These are phyloP conservation scores for Pyrenophora seminiperda DNA, from an alignment of 2,329 filamentous ascomycete genomes.

Conservation along the genomic window DNA sequence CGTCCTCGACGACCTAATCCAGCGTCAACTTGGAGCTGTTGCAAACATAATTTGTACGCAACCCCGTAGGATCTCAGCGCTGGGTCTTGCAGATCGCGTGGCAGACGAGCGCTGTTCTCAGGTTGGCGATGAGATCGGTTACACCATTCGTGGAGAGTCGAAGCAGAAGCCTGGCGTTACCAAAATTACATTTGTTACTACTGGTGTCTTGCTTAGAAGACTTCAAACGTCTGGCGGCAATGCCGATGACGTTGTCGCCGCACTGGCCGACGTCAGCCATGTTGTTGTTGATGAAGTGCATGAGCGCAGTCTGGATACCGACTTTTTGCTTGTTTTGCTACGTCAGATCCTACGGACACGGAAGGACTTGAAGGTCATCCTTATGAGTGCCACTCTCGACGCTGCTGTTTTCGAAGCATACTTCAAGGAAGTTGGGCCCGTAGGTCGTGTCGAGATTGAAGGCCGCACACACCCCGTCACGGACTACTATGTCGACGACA, in stretches of 20 bases:
- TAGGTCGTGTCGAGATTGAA: conserved; percentile 83
- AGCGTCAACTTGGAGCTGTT: conserved; percentile 71
- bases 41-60: conserved; percentile 96
- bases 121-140: conserved; percentile 88
- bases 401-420: conserved; percentile 83
- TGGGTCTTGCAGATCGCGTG: conserved; percentile 92
- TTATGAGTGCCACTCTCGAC: conserved; percentile 97
- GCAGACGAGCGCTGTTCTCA: conserved; percentile 83
- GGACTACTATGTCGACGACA: conserved; percentile 88
- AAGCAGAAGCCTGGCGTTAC: conserved; percentile 72
- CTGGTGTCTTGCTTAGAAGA: conserved; percentile 85
- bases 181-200: conserved; percentile 94
- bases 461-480: conserved; percentile 89
- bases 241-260: conserved; percentile 77
- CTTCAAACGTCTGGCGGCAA: conserved; percentile 88
- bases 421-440: conserved; percentile 72
- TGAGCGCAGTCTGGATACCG: conserved; percentile 91
- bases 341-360: conserved; percentile 77
- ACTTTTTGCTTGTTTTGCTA: conserved; percentile 87
- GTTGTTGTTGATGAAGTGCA: conserved; percentile 97
- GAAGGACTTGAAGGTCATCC: conserved; percentile 82
- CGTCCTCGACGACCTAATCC: conserved; percentile 87
- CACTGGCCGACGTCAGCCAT: conserved; percentile 88
- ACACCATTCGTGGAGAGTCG: conserved; percentile 88
- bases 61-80: conserved; percentile 88